phyloP scores from a whole-genome alignment of 2,329 filamentous ascomycete genomes.

The Fusarium keratoplasticum region DNA sequence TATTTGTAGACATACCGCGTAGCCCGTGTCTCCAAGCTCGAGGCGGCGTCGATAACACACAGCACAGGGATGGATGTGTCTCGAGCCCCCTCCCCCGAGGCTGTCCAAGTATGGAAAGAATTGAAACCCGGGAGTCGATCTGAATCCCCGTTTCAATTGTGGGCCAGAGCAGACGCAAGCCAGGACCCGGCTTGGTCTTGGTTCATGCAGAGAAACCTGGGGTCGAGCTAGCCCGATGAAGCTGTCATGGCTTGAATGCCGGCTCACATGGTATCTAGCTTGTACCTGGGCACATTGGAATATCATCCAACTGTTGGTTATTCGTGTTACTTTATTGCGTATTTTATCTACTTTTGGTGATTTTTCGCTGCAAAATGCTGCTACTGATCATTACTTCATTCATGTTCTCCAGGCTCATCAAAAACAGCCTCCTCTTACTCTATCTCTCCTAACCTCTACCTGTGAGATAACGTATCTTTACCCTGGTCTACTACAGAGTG shows the following conservation, averaged over 20 bases:
- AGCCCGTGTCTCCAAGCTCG: background rate
- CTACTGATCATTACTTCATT: background rate
- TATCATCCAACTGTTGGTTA: background rate
- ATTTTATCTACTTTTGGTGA: background rate
- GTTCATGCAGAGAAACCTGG: background rate
- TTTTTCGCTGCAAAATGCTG: background rate
- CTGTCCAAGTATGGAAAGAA: constrained; percentile 1
- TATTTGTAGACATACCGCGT: background rate
- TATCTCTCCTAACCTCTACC: background rate
- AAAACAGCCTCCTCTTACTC: background rate
- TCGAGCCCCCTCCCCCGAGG: background rate
- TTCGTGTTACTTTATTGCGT: background rate
- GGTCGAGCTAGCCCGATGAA: background rate
- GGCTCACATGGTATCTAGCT: background rate
- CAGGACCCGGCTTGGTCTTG: background rate
- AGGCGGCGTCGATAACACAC: background rate
- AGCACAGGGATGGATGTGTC: background rate
- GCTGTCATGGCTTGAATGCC: background rate
- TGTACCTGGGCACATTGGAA: background rate
- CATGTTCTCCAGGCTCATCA: background rate
- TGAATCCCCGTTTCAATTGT: constrained; percentile 13
- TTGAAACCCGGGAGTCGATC: constrained; percentile 7
- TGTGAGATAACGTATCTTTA: background rate
- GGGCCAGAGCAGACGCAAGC: background rate
- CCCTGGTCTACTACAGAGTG: background rate